phyloP scores from a whole-genome alignment of 768 basidiomycete genomes.

The Amanita muscaria region DNA sequence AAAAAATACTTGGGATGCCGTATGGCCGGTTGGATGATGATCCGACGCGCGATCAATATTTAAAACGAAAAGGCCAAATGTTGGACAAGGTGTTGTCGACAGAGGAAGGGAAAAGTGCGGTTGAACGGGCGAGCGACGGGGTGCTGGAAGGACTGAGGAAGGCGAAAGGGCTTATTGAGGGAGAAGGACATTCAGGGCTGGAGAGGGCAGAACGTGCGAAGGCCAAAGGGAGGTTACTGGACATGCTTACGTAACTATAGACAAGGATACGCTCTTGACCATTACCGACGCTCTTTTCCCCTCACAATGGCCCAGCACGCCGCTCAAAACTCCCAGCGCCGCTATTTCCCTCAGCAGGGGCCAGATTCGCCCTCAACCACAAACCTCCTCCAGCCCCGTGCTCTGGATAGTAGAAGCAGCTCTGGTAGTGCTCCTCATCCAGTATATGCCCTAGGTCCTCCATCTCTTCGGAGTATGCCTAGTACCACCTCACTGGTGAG shows the following conservation, averaged over 20 bases:
- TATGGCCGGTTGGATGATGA: constrained; percentile 31
- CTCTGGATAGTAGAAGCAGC: constrained; percentile 11
- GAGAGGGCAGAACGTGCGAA: background rate
- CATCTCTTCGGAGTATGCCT: constrained; percentile 25
- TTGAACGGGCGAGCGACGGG: constrained; percentile 37
- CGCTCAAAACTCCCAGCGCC: constrained; percentile 31
- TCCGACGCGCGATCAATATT: background rate
- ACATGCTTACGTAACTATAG: too few relatives aligned
- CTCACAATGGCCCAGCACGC: constrained; percentile 24
- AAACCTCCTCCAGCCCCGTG: constrained; percentile 34
- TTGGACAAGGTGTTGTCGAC: constrained; percentile 1
- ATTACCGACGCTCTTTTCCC: constrained; percentile 11
- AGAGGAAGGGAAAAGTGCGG: constrained; percentile 21
- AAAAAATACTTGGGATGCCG: constrained; percentile 38
- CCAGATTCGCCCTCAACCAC: constrained; percentile 39
- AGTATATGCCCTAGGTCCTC: constrained; percentile 32
- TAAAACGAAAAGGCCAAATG: background rate
- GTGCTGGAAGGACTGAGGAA: constrained; percentile 46
- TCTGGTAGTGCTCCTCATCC: constrained; percentile 28
- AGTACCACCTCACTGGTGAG: constrained; percentile 37
- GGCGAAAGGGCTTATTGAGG: constrained; percentile 36
- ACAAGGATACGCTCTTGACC: too few relatives aligned
- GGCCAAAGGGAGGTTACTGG: constrained; percentile 12
- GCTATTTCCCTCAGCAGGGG: constrained; percentile 29
- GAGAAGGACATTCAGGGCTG: constrained; percentile 26